A percentile compares a stretch with the other conserved stretches of the same genome.
Evolutionary conservation across 2,329 filamentous ascomycete species (phyloP).

Genomic region (Neonectria punicea): DNA sequence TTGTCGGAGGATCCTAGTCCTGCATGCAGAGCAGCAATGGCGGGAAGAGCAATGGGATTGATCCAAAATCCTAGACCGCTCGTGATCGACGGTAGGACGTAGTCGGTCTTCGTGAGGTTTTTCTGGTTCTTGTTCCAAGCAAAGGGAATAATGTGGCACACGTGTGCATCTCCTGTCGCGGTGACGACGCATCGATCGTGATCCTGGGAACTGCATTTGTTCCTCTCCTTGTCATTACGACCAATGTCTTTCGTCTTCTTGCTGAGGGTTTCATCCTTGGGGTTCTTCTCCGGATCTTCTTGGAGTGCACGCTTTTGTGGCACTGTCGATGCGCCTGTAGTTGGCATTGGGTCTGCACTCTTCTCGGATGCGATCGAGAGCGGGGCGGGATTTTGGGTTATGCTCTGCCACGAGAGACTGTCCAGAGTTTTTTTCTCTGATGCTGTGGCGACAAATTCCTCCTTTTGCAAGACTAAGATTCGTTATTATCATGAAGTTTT

Average conservation of each 20-base stretch:
- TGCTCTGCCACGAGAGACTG: no score
- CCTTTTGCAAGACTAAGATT: no score
- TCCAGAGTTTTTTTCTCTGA: no score
- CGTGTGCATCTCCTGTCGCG: not conserved
- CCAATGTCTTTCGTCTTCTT: not conserved
- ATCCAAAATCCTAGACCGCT: not conserved
- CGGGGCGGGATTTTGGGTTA: no score
- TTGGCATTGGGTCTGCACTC: no score
- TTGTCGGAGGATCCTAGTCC: not conserved
- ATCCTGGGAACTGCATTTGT: not conserved
- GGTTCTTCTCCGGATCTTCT: no score
- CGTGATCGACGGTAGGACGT: not conserved
- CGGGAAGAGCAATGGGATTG: not conserved
- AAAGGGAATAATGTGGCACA: not conserved
- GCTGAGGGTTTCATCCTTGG: not conserved
- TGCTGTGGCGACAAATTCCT: no score
- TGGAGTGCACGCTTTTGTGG: no score
- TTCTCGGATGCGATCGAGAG: no score
- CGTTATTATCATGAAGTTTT: no score
- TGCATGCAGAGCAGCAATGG: not conserved
- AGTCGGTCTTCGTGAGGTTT: not conserved
- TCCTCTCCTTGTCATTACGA: not conserved
- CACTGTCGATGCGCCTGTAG: no score
- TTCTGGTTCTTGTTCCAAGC: not conserved
- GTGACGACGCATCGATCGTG: not conserved